phyloP scores from a whole-genome alignment of 75 land plant genomes.

The Selaginella moellendorffii region DNA sequence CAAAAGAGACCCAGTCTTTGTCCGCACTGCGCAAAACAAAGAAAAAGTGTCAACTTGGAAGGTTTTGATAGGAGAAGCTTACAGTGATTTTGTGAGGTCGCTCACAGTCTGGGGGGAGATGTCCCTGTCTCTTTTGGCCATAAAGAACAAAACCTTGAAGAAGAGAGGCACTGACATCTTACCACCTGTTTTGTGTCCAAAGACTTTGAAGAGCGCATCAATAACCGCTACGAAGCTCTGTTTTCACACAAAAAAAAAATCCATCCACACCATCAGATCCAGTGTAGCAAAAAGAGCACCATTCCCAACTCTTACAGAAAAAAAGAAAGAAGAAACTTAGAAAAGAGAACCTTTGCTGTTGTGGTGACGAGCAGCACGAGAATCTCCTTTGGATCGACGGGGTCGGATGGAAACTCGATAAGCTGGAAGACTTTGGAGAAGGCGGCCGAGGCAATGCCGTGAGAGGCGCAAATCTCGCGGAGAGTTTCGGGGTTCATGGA shows the following conservation, averaged over 20 bases:
- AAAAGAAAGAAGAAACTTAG: background rate
- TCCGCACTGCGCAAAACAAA: conserved; percentile 9
- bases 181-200: conserved; percentile 17
- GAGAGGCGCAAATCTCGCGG: conserved; percentile 10
- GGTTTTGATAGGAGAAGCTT: too few relatives aligned
- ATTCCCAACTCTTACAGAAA: background rate
- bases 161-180: conserved; percentile 18
- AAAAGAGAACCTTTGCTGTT: conserved; percentile 13
- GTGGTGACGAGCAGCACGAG: conserved; percentile 20
- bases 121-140: conserved; percentile 24
- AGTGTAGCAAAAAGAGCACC: background rate
- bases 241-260: background rate
- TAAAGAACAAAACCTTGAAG: conserved; percentile 18
- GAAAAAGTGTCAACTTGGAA: too few relatives aligned
- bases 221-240: conserved; percentile 24
- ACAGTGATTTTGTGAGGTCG: conserved; percentile 18
- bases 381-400: conserved; percentile 29
- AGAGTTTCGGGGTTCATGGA: conserved; percentile 19
- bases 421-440: conserved; percentile 23
- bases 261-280: background rate
- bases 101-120: conserved; percentile 16
- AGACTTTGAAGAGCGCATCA: conserved; percentile 25
- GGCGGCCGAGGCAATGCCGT: conserved; percentile 12
- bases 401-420: conserved; percentile 23
- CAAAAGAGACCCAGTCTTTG: conserved; percentile 1